Conservation (phyloP, 768 basidiomycete genomes). For the Termitomyces sp. region DNA sequence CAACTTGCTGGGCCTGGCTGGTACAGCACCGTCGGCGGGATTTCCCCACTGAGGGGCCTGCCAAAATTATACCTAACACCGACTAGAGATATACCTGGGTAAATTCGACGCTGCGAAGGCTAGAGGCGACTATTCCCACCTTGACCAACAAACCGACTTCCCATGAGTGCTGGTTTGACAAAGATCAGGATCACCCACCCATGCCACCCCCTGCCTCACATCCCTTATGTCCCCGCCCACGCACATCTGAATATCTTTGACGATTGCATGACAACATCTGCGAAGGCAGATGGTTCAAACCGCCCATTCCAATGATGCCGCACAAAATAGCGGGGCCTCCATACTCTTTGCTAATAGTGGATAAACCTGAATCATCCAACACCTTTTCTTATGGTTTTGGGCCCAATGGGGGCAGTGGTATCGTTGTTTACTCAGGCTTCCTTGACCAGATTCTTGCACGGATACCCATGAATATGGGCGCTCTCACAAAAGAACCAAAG, state of each 20-base stretch:
- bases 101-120: conserved; percentile 63
- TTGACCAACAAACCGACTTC: conserved; percentile 56
- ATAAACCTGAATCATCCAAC: conserved; percentile 78
- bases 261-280: conserved; percentile 46
- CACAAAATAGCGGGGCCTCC: conserved; percentile 75
- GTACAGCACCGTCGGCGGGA: conserved; percentile 78
- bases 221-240: conserved; percentile 80
- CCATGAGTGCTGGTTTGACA: conserved; percentile 51
- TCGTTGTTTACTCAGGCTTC: conserved; percentile 94
- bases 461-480: conserved; percentile 22
- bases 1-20: conserved; percentile 83
- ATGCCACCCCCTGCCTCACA: conserved; percentile 78
- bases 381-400: conserved; percentile 97
- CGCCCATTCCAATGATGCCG: conserved; percentile 28
- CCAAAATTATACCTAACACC: conserved; percentile 56
- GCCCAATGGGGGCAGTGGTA: conserved; percentile 84
- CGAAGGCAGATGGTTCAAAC: conserved; percentile 28
- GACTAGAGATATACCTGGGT: conserved; percentile 96
- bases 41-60: conserved; percentile 62
- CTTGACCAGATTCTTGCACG: conserved; percentile 77
- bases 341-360: conserved; percentile 86
- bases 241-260: conserved; percentile 69
- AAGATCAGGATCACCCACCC: conserved; percentile 45
- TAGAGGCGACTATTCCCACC: conserved; percentile 72
- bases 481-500: conserved; percentile 17